Percentiles rank a stretch among this genome's conserved stretches.
Conservation (phyloP, 1,284 basidiomycete genomes). For the Gomphus bonarii region DNA sequence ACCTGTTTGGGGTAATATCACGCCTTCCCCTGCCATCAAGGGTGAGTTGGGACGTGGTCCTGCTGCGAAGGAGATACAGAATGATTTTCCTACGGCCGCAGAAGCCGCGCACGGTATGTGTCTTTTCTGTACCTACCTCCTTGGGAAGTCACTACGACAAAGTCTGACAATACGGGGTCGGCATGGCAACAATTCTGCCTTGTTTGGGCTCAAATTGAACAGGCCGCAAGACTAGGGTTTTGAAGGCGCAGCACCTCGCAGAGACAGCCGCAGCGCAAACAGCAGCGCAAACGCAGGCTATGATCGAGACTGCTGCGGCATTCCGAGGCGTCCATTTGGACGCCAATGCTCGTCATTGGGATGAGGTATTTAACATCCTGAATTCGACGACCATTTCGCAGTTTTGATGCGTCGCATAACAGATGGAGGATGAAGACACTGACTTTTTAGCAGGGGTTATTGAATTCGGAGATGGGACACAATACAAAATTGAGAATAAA, state of each 20-base stretch:
- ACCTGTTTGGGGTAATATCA: constrained; percentile 4
- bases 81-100: constrained; percentile 86
- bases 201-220: constrained; percentile 11
- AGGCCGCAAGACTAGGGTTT: constrained; percentile 22
- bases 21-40: neutral
- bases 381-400: neutral
- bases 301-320: constrained; percentile 73
- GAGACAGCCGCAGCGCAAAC: constrained; percentile 29
- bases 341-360: constrained; percentile 92
- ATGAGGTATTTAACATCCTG: constrained; percentile 59
- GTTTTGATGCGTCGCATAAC: neutral
- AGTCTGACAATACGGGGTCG: neutral
- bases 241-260: constrained; percentile 19
- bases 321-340: constrained; percentile 87
- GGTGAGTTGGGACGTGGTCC: neutral
- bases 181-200: neutral
- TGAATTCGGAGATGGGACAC: constrained; percentile 86
- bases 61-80: constrained; percentile 19
- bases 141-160: neutral
- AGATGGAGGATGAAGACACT: constrained; percentile 87
- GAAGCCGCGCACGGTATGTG: constrained; percentile 74
- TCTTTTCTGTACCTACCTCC: constrained; percentile 3
- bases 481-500: constrained; percentile 65
- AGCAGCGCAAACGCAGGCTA: constrained; percentile 46
- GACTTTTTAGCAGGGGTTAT: constrained; percentile 83